A percentile compares a stretch with the other conserved stretches of the same genome.
Evolutionary conservation across 805 yeast species (phyloP).

Genomic region (Metschnikowia anglica): DNA sequence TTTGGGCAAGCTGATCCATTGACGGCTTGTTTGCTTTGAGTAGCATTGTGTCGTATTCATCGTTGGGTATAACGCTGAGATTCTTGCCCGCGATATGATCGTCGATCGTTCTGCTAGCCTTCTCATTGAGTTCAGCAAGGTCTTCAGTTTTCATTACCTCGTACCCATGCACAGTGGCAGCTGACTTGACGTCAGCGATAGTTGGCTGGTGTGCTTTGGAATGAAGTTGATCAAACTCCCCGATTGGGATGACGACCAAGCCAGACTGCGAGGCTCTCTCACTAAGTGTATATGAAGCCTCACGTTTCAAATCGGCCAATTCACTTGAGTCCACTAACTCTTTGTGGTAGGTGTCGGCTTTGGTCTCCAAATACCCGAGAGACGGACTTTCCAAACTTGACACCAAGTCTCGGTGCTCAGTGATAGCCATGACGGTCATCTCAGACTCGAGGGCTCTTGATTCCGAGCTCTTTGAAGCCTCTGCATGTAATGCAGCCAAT

Average conservation of each 20-base stretch:
- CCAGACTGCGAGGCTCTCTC: constrained; percentile 22
- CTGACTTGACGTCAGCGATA: constrained; percentile 8
- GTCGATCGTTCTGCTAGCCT: constrained; percentile 16
- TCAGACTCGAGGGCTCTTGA: constrained; percentile 12
- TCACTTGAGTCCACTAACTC: constrained; percentile 14
- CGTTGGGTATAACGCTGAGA: constrained; percentile 10
- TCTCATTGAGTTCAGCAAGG: constrained; percentile 9
- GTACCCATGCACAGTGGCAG: constrained; percentile 12
- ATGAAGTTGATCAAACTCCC: constrained; percentile 15
- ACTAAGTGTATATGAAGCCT: constrained; percentile 14
- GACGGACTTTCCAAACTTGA: constrained; percentile 3
- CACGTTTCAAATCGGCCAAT: constrained; percentile 15
- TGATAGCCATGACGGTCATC: constrained; percentile 9
- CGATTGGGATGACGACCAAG: constrained; percentile 16
- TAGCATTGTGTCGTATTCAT: constrained; percentile 26
- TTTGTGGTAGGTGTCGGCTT: constrained; percentile 8
- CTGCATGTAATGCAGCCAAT: constrained; percentile 5
- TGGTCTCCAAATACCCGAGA: constrained; percentile 6
- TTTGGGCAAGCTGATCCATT: constrained; percentile 25
- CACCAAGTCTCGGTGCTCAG: constrained; percentile 8
- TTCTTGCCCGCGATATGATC: constrained; percentile 17
- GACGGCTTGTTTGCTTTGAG: constrained; percentile 26
- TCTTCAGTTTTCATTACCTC: constrained; percentile 6
- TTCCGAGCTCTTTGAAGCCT: constrained; percentile 13
- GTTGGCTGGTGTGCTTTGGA: constrained; percentile 13